Evolutionary conservation across 139 green algal species (phyloP).

Genomic region (Raphidocelis subcapitata): DNA sequence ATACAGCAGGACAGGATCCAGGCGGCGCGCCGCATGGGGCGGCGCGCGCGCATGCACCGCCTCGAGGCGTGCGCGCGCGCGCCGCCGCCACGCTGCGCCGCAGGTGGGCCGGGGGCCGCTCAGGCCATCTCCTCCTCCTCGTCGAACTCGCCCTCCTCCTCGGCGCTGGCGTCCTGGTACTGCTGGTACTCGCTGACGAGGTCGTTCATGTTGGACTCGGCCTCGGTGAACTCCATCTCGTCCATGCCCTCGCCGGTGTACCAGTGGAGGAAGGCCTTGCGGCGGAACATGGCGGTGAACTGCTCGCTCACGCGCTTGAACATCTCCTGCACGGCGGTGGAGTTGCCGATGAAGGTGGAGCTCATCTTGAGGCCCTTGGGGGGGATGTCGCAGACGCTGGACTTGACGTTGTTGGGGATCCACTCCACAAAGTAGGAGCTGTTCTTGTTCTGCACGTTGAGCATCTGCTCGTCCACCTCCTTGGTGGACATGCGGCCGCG

Average conservation of each 20-base stretch:
- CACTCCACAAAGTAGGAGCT: slow-evolving; percentile 97
- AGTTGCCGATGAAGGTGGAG: slow-evolving; percentile 96
- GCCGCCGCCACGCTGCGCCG: no score
- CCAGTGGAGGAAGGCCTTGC: slow-evolving; percentile 98
- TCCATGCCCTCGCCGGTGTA: slow-evolving; percentile 98
- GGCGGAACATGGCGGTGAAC: slow-evolving; percentile 97
- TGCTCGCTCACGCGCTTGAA: slow-evolving; percentile 93
- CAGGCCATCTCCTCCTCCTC: slow-evolving; percentile 5
- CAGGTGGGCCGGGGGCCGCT: no score
- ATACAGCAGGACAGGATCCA: no score
- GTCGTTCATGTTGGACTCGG: slow-evolving; percentile 80
- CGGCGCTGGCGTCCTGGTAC: slow-evolving; percentile 95
- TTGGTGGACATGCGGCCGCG: slow-evolving; percentile 87
- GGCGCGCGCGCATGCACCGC: no score
- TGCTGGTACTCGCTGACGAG: slow-evolving; percentile 97
- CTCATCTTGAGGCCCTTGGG: slow-evolving; percentile 96
- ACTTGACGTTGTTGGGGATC: slow-evolving; percentile 99
- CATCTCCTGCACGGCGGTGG: slow-evolving; percentile 94
- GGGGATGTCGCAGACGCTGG: slow-evolving; percentile 94
- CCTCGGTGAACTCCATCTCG: slow-evolving; percentile 99
- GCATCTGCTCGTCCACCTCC: slow-evolving; percentile 94
- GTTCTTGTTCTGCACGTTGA: slow-evolving; percentile 99
- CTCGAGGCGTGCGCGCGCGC: no score
- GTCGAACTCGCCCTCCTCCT: slow-evolving; percentile 78
- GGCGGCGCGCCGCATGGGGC: no score